Evolutionary conservation across 1,284 basidiomycete species (phyloP).

Genomic region (Tilletia caries): DNA sequence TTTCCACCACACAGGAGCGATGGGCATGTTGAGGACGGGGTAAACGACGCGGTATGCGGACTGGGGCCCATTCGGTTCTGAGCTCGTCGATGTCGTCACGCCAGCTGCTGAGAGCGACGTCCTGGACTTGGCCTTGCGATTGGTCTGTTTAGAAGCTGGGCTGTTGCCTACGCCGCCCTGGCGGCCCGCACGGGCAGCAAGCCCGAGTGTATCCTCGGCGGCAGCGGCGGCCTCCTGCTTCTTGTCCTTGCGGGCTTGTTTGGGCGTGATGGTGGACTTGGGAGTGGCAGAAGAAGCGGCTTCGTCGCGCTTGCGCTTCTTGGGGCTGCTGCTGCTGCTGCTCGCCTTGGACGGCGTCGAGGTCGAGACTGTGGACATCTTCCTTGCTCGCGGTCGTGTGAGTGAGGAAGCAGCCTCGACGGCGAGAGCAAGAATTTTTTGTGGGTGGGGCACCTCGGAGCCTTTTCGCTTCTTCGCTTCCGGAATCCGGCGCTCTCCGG

Average conservation of each 20-base stretch:
- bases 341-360: not conserved
- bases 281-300: too few relatives aligned
- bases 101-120: too few relatives aligned
- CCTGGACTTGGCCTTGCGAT: too few relatives aligned
- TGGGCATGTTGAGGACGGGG: constrained; percentile 40
- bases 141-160: too few relatives aligned
- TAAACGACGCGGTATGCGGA: constrained; percentile 39
- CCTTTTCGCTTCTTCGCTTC: not conserved
- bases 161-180: too few relatives aligned
- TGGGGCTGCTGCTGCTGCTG: not conserved
- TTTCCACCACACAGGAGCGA: constrained; percentile 40
- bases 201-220: too few relatives aligned
- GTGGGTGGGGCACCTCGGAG: not conserved
- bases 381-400: too few relatives aligned
- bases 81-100: too few relatives aligned
- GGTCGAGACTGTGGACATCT: not conserved
- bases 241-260: constrained; percentile 8
- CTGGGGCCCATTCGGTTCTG: not conserved
- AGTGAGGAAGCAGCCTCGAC: too few relatives aligned
- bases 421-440: not conserved
- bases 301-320: constrained; percentile 10
- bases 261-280: not conserved
- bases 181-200: too few relatives aligned
- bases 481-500: too few relatives aligned
- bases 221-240: not conserved